Base-by-base conservation (phyloP, 257 asterid genomes). In the Primulina eburnea region DNA sequence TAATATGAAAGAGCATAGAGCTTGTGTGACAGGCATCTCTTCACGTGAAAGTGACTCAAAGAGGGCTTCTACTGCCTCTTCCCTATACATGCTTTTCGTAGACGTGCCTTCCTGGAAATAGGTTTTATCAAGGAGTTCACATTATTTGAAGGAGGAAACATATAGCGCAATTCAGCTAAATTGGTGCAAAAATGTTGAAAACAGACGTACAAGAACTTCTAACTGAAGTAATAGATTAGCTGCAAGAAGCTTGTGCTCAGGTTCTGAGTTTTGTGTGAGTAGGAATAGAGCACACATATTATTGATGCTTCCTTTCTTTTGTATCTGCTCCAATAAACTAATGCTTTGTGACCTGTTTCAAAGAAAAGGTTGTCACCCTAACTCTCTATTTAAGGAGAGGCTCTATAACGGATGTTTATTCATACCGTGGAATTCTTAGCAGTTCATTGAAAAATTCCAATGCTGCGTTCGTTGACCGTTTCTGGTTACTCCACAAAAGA, bases 171-270 rank as follows among this genome's bases (percentile, higher is more conserved):
- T 12, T 43, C 52, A 40, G 18, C 4, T 47, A 47, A 12, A 21
- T 21, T 20, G 26, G 9, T 24, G 40, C n/a, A 32, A 33, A n/a
- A 37, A 6, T 52, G 56, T 9, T 32, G 35, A 62, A 21, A 58
- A 67, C 47, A 66, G 37, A 77, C 86, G 78, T 77, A 92, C 98
- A 75, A 88, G 86, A 68, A 77, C 85, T 77, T 89, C 89, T 71
- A 88, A 77, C 69, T 92, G 98, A 65, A 92, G 92, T 38, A 90
- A 75, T 83, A 90, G 76, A 74, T 86, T 87, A 66, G 97, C 96
- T 74, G 98, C 97, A 73, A 88, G 82, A 77, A 88, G 83, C 70
- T 79, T 86, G 76, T 83, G 72, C 65, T 87, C 92, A 14, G 82
- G 78, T 65, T 84, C 86, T 38, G 88, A 85, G 37, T 82, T 79